Conservation (phyloP, 306 rosid genomes). For the Casuarina cunninghamiana region DNA sequence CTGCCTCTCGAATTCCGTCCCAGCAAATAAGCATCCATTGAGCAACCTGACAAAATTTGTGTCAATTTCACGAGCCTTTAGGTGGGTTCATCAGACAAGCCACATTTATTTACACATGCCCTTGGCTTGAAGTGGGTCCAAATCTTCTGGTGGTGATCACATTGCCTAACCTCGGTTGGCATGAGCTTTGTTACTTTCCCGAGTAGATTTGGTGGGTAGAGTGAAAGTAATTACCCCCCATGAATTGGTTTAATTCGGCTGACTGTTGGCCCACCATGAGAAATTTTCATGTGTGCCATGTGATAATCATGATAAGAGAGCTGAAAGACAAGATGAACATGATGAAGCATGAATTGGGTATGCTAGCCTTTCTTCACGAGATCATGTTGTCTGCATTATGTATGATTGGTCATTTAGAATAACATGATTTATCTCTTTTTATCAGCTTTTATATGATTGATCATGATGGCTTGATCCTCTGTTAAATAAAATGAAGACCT, state of each 20-base stretch:
- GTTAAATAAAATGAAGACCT: not conserved
- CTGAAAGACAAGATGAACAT: not conserved
- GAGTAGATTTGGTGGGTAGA: not conserved
- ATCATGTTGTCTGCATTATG: not conserved
- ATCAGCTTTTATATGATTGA: not conserved
- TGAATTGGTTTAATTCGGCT: not conserved
- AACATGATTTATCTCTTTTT: not conserved
- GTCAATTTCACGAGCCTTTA: too few species aligned
- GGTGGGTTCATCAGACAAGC: conserved; percentile 13
- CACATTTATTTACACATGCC: conserved; percentile 12
- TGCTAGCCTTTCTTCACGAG: not conserved
- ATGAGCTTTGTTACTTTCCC: not conserved
- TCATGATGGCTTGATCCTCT: not conserved
- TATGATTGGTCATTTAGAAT: not conserved
- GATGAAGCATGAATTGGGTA: not conserved
- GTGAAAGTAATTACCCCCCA: not conserved
- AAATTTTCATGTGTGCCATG: not conserved
- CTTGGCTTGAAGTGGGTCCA: conserved; percentile 10
- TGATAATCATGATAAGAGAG: not conserved
- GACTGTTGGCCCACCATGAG: not conserved
- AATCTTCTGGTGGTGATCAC: not conserved
- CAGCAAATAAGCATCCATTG: too few species aligned
- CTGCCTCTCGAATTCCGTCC: too few species aligned
- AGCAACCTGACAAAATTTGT: too few species aligned
- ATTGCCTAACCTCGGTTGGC: not conserved